These are phyloP conservation scores for Scutellaria minor DNA, from an alignment of 257 asterid species.

Conservation along the genomic window DNA sequence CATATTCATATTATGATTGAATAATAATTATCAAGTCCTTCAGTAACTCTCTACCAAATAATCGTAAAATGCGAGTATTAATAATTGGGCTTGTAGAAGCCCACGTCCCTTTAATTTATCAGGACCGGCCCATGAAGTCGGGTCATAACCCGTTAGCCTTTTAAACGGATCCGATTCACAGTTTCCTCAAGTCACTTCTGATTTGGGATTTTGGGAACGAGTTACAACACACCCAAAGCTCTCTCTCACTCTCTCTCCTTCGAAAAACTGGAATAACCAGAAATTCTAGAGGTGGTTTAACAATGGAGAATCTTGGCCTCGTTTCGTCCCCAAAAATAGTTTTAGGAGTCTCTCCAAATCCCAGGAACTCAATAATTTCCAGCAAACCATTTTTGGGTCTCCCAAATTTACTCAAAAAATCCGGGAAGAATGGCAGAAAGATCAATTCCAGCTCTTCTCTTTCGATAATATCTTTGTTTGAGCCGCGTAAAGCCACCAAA, in stretches of 20 bases:
- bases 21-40: no score
- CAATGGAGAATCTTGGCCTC: constrained; percentile 70
- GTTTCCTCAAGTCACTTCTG: constrained; percentile 11
- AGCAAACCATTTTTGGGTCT: constrained; percentile 61
- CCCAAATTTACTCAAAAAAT: constrained; percentile 50
- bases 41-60: no score
- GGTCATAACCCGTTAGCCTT: constrained; percentile 26
- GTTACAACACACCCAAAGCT: background rate
- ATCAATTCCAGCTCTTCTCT: constrained; percentile 45
- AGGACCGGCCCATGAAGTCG: background rate
- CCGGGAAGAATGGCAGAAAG: constrained; percentile 39
- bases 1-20: no score
- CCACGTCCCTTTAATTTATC: no score
- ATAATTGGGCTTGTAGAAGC: no score
- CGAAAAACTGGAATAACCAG: constrained; percentile 21
- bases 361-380: constrained; percentile 49
- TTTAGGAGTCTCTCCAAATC: constrained; percentile 62
- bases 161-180: constrained; percentile 16
- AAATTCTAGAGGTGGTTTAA: constrained; percentile 13
- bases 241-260: background rate
- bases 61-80: no score
- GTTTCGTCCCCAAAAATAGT: constrained; percentile 74
- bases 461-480: constrained; percentile 50
- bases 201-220: constrained; percentile 29
- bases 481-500: constrained; percentile 52